A percentile compares a stretch with the other conserved stretches of the same genome.
phyloP scores from a whole-genome alignment of 108 stramenopile genomes.

The Heterococcus sp. region DNA sequence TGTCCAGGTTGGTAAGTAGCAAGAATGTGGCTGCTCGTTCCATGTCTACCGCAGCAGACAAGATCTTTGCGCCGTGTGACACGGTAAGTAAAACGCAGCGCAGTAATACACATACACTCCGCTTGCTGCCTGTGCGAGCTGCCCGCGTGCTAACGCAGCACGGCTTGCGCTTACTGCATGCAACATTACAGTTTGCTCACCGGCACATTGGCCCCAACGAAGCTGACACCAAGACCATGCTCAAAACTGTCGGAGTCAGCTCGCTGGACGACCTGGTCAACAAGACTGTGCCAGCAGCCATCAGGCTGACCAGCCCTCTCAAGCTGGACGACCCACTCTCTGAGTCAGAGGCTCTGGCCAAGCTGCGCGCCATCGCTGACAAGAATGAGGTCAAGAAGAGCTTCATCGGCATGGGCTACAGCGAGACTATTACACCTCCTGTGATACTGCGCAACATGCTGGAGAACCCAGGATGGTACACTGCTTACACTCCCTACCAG shows the following conservation, averaged over 20 bases:
- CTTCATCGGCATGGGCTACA: slow-evolving; percentile 96
- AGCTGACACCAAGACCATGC: slow-evolving; percentile 73
- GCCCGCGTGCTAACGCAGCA: too few species aligned
- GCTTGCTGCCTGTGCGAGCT: too few species aligned
- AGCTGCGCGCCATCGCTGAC: slow-evolving; percentile 53
- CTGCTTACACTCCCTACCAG: slow-evolving; percentile 98
- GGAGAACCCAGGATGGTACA: slow-evolving; percentile 99
- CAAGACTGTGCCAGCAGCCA: slow-evolving; percentile 85
- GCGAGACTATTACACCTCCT: slow-evolving; percentile 86
- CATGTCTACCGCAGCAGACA: too few species aligned
- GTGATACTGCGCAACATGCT: slow-evolving; percentile 96
- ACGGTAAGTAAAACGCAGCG: too few species aligned
- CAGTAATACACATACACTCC: too few species aligned
- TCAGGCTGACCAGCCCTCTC: slow-evolving; percentile 68
- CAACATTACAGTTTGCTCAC: slow-evolving; percentile 39
- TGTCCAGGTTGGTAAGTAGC: too few species aligned
- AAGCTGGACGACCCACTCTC: slow-evolving; percentile 71
- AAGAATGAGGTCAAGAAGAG: slow-evolving; percentile 88
- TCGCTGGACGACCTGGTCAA: slow-evolving; percentile 78
- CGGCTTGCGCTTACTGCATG: not conserved
- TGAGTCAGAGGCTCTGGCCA: slow-evolving; percentile 88
- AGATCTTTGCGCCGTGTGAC: too few species aligned
- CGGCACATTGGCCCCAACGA: slow-evolving; percentile 78
- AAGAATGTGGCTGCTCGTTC: too few species aligned
- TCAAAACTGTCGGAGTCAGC: slow-evolving; percentile 77